Conservation (phyloP, 2,329 filamentous ascomycete genomes). For the Aspergillus awamori region DNA sequence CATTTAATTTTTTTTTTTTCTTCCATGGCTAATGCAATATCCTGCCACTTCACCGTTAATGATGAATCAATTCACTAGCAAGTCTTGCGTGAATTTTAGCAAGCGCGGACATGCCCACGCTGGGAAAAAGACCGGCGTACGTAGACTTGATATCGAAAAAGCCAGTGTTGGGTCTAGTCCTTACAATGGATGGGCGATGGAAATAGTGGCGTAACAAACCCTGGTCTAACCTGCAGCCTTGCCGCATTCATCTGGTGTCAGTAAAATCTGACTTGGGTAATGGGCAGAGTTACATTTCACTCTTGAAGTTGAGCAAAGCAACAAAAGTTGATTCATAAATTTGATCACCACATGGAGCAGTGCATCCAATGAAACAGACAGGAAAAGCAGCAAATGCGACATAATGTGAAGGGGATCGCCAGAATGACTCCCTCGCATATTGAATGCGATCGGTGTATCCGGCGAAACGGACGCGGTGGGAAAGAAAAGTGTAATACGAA, state of each 20-base stretch:
- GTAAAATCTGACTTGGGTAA: not conserved
- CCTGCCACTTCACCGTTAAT: not conserved
- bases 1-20: not conserved
- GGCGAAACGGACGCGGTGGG: not conserved
- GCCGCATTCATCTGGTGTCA: constrained; percentile 14
- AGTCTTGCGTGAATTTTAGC: not conserved
- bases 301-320: too few relatives aligned
- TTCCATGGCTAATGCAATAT: not conserved
- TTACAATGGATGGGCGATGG: constrained; percentile 2
- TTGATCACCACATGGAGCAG: too few relatives aligned
- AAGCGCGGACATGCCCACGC: not conserved
- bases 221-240: constrained; percentile 21
- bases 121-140: not conserved
- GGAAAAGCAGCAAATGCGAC: too few relatives aligned
- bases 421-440: not conserved
- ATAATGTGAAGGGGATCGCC: not conserved
- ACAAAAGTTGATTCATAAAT: not conserved
- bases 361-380: too few relatives aligned
- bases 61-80: not conserved
- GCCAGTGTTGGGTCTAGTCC: constrained; percentile 2
- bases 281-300: too few relatives aligned
- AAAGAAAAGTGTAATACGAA: constrained; percentile 12
- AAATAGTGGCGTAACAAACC: constrained; percentile 18
- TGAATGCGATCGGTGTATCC: not conserved
- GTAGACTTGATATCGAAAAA: constrained; percentile 6